These are phyloP conservation scores for Venturia effusa DNA, from an alignment of 2,329 filamentous ascomycete species.

Conservation along the genomic window DNA sequence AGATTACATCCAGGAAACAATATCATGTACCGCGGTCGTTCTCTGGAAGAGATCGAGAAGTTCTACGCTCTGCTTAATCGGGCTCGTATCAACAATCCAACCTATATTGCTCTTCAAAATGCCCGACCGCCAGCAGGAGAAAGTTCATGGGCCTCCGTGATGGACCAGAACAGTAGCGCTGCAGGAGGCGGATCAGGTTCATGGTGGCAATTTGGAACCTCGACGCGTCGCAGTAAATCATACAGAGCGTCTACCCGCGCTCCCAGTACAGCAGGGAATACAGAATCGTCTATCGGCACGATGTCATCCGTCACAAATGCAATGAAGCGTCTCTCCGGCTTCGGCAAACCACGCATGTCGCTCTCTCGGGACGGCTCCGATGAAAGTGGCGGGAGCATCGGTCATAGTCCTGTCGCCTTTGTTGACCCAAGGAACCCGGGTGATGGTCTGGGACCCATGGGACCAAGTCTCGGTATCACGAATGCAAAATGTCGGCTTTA, in stretches of 20 bases:
- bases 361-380: conserved; percentile 41
- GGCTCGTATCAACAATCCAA: conserved; percentile 83
- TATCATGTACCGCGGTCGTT: conserved; percentile 81
- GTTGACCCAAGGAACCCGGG: conserved; percentile 2
- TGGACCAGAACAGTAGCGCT: conserved; percentile 36
- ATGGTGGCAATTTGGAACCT: conserved; percentile 28
- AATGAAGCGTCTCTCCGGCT: conserved; percentile 65
- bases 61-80: conserved; percentile 82
- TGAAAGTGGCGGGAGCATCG: conserved; percentile 26
- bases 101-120: conserved; percentile 69
- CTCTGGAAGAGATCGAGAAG: conserved; percentile 63
- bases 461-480: conserved; percentile 45
- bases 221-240: conserved; percentile 40
- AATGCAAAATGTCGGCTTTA: conserved; percentile 84
- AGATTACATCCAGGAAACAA: conserved; percentile 58
- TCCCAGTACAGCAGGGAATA: conserved; percentile 49
- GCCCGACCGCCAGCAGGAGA: conserved; percentile 49
- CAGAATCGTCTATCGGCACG: conserved; percentile 64
- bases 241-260: conserved; percentile 42
- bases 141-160: conserved; percentile 38
- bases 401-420: not conserved
- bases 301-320: conserved; percentile 70
- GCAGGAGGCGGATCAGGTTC: not conserved
- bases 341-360: conserved; percentile 70
- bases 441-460: not conserved